A percentile compares a stretch with the other conserved stretches of the same genome.
Evolutionary conservation across 257 asterid genomes (phyloP).

Genomic region (Forsythia viridissima): DNA sequence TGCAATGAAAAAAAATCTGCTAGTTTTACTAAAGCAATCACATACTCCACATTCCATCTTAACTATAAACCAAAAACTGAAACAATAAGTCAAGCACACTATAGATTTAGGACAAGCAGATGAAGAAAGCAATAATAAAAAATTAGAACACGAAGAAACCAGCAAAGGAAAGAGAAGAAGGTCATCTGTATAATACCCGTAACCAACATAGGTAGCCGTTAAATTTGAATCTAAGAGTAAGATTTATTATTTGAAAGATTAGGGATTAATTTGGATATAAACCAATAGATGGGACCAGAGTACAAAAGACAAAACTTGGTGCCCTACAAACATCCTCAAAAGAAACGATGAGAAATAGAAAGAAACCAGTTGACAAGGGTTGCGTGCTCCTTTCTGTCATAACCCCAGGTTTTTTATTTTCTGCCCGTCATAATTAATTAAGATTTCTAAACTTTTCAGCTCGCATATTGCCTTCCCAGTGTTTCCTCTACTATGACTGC

Average conservation of each 20-base stretch:
- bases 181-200: too few relatives aligned
- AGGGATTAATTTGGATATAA: too few relatives aligned
- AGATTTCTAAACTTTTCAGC: background rate
- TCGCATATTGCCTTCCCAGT: background rate
- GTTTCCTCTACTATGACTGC: background rate
- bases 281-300: too few relatives aligned
- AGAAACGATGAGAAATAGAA: too few relatives aligned
- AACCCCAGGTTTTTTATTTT: background rate
- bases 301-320: background rate
- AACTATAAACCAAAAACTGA: background rate
- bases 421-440: background rate
- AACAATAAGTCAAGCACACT: background rate
- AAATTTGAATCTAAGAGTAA: too few relatives aligned
- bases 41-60: background rate
- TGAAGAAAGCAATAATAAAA: background rate
- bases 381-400: background rate
- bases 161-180: background rate
- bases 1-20: background rate
- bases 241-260: too few relatives aligned
- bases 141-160: background rate
- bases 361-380: background rate
- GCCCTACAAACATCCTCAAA: background rate
- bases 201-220: too few relatives aligned
- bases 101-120: background rate
- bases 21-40: background rate